Base-by-base conservation (phyloP, 257 asterid genomes). In the Solanum megistacrolobum region DNA sequence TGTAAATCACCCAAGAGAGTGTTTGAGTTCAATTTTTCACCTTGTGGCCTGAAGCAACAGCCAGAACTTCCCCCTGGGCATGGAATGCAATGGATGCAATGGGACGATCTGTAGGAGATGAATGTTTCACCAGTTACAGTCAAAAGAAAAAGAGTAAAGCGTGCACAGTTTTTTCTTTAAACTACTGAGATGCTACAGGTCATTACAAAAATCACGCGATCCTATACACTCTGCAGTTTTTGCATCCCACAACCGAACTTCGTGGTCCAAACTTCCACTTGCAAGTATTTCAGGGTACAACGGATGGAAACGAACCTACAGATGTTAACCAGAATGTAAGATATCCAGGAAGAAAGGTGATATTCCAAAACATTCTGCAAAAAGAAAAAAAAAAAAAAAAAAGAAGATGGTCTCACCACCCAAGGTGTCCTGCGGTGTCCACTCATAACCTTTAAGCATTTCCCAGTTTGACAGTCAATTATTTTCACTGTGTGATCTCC, bases 391-490 rank as follows among this genome's bases (percentile, higher is more conserved):
- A n/a, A 76, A 89, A 90, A 31, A 69, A 6, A 6, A 6, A 12
- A 68, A 68, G 8, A 27, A 89, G 88, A 88, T 46, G 88, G 88
- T 52, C 94, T 92, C 92, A 97, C 99, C 98, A 96, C 99, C 99
- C 99, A 97, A 76, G 99, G 99, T 62, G 99, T 97, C 92, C 99
- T 94, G 87, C 98, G 95, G 91, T 97, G 99, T 89, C 99, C 99
- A 87, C 95, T 97, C 90, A 97, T 92, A 90, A 95, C 98, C 93
- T 96, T 97, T 89, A 96, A 91, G 93, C 99, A 97, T 86, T 92
- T 97, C 88, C 99, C 98, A 86, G 96, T 95, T 92, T 89, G 96
- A 88, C 94, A 95, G 91, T 97, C 95, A 60, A 95, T 95, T 90
- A 97, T 95, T 94, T 97, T 97, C 86, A 97, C 98, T 1, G 99